These are phyloP conservation scores for Boletus speciosus DNA, from an alignment of 768 basidiomycete species.

Conservation along the genomic window DNA sequence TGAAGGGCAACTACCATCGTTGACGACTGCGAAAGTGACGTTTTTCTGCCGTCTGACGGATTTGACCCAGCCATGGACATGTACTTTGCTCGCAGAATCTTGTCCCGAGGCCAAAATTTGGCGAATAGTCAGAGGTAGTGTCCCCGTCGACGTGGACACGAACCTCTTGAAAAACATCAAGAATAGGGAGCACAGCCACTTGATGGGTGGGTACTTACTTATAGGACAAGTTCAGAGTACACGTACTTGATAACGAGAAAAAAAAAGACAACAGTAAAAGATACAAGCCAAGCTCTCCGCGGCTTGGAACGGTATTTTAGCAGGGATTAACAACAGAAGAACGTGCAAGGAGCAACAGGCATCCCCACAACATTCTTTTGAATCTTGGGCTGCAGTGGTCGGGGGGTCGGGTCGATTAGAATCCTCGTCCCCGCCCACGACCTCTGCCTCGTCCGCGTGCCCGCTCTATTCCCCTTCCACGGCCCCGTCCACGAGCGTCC, in stretches of 20 bases:
- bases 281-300: constrained; percentile 22
- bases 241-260: neutral
- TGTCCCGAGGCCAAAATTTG: constrained; percentile 33
- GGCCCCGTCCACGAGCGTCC: constrained; percentile 60
- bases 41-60: constrained; percentile 85
- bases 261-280: constrained; percentile 8
- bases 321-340: constrained; percentile 19
- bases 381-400: neutral
- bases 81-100: constrained; percentile 18
- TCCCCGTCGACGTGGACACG: constrained; percentile 26
- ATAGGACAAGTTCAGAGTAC: neutral
- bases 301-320: constrained; percentile 22
- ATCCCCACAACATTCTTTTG: constrained; percentile 7
- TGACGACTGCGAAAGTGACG: constrained; percentile 78
- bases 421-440: constrained; percentile 47
- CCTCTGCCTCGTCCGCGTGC: constrained; percentile 58
- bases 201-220: neutral
- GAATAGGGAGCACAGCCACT: constrained; percentile 25
- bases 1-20: constrained; percentile 71
- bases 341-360: constrained; percentile 2
- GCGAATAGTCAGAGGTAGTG: constrained; percentile 32
- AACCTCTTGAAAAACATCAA: constrained; percentile 30
- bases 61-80: constrained; percentile 81
- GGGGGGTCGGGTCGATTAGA: constrained; percentile 10
- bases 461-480: constrained; percentile 48